These are phyloP conservation scores for Anastatica hierochuntica DNA, from an alignment of 345 rosid genomes.

Conservation along the genomic window DNA sequence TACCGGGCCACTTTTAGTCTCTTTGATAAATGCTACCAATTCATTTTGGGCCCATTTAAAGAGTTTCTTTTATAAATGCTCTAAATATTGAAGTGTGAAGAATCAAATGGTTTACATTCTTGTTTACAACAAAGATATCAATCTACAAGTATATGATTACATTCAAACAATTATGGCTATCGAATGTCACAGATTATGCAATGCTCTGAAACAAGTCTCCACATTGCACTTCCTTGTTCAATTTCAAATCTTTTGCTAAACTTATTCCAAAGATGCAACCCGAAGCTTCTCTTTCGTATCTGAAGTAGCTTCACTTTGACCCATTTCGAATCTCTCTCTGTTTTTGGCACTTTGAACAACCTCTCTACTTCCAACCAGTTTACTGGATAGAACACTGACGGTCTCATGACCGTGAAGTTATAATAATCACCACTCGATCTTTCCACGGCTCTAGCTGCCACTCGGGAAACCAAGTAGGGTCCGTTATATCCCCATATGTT, in stretches of 20 bases:
- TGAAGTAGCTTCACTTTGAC: conserved; percentile 24
- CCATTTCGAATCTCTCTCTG: conserved; percentile 31
- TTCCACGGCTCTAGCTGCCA: conserved; percentile 30
- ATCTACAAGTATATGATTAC: too few species aligned
- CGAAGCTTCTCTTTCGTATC: conserved; percentile 28
- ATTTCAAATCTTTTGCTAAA: conserved; percentile 28
- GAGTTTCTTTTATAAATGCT: too few species aligned
- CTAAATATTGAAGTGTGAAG: too few species aligned
- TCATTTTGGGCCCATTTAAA: too few species aligned
- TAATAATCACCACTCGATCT: conserved; percentile 20
- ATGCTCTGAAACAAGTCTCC: conserved; percentile 30
- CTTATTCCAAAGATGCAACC: conserved; percentile 47
- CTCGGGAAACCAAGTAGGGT: conserved; percentile 56
- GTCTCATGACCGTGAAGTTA: conserved; percentile 44
- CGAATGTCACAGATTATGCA: too few species aligned
- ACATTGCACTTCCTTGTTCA: conserved; percentile 37
- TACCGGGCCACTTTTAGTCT: too few species aligned
- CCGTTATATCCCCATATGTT: conserved; percentile 74
- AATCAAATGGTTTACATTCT: too few species aligned
- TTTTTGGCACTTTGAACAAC: conserved; percentile 42
- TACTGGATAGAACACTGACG: conserved; percentile 56
- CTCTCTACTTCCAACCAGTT: conserved; percentile 44
- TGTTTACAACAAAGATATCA: too few species aligned
- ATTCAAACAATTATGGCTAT: too few species aligned
- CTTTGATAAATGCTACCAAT: too few species aligned